Percentiles rank a stretch among this genome's conserved stretches.
Conservation (phyloP, 2,329 filamentous ascomycete genomes). For the Penicillium sp. region DNA sequence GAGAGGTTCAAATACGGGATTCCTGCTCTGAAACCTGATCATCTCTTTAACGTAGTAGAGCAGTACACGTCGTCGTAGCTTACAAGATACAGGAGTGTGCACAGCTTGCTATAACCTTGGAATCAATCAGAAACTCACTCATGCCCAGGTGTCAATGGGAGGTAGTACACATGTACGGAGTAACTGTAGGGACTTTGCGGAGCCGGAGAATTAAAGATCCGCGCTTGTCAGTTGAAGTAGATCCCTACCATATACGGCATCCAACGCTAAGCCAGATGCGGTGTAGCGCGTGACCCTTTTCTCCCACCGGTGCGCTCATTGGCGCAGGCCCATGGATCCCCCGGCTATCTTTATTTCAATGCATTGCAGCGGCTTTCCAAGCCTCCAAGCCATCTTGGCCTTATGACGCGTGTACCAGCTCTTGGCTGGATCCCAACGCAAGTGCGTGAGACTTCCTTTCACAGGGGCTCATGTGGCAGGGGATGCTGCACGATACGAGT, state of each 20-base stretch:
- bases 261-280: background rate
- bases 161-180: no score
- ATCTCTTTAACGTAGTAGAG: no score
- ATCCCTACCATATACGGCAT: background rate
- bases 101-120: no score
- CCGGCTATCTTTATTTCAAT: constrained; percentile 5
- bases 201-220: no score
- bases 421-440: background rate
- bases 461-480: background rate
- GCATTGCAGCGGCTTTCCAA: background rate
- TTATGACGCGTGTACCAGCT: background rate
- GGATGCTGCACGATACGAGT: background rate
- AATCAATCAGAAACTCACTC: no score
- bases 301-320: background rate
- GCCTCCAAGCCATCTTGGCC: background rate
- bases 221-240: background rate
- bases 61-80: no score
- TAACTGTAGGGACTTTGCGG: no score
- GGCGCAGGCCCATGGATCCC: background rate
- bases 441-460: background rate
- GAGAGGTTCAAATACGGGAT: no score
- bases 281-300: background rate
- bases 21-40: no score
- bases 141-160: no score
- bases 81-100: no score